Conservation (phyloP, 495 filamentous ascomycete species). For the Glonium stellatum region DNA sequence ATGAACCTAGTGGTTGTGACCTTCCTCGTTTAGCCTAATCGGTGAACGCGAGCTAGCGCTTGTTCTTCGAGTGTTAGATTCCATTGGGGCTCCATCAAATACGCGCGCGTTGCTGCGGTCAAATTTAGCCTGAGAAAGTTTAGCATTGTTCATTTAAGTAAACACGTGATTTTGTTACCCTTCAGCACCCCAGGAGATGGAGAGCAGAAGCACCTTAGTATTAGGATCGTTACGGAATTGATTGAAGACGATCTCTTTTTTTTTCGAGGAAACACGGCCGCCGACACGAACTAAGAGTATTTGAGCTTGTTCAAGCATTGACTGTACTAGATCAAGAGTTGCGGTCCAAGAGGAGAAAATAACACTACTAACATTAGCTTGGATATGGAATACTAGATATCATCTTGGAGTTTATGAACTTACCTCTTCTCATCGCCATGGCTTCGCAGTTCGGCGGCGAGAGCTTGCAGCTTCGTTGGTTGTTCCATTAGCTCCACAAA, state of each 20-base stretch:
- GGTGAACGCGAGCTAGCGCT: slow-evolving; percentile 19
- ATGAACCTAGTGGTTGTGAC: slow-evolving; percentile 23
- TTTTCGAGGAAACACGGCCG: slow-evolving; percentile 34
- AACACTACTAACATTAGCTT: slow-evolving; percentile 28
- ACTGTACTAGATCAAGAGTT: slow-evolving; percentile 40
- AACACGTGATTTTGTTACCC: not conserved
- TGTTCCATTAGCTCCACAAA: not conserved
- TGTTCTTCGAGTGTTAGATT: slow-evolving; percentile 25
- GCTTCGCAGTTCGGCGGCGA: slow-evolving; percentile 21
- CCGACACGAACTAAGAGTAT: slow-evolving; percentile 39
- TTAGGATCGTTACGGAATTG: slow-evolving; percentile 14
- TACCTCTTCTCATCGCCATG: slow-evolving; percentile 8
- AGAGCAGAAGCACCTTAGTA: slow-evolving; percentile 17
- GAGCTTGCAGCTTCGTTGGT: slow-evolving; percentile 21
- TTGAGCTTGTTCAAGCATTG: slow-evolving; percentile 30
- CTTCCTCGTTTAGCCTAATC: slow-evolving; percentile 14
- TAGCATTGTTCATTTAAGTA: not conserved
- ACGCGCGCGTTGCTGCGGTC: slow-evolving; percentile 18
- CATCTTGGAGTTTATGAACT: not conserved
- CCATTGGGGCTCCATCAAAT: slow-evolving; percentile 23
- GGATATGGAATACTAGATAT: no score
- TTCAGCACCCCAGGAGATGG: slow-evolving; percentile 12
- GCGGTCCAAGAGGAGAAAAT: slow-evolving; percentile 44
- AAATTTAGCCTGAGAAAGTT: slow-evolving; percentile 5
- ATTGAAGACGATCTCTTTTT: slow-evolving; percentile 7